Conservation (phyloP, 73 alveolate species). For the Paramecium primaurelia region DNA sequence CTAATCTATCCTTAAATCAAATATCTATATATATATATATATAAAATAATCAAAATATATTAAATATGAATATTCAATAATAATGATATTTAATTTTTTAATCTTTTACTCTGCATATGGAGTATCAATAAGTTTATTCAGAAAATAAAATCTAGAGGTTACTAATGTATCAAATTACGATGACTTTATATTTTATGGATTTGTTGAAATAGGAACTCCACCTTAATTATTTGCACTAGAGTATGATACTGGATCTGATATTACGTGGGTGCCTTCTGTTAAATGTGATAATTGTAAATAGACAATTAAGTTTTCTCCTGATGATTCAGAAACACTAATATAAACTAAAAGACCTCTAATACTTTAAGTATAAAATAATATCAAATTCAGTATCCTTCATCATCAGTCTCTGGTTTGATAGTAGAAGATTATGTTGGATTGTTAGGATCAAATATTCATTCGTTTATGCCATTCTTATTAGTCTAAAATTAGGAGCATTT, state of each 20-base stretch:
- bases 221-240: conserved; percentile 72
- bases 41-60: no score
- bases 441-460: not conserved
- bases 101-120: not conserved
- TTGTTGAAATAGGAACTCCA: conserved; percentile 74
- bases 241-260: conserved; percentile 85
- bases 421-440: not conserved
- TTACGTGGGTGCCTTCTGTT: conserved; percentile 76
- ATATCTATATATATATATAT: no score
- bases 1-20: no score
- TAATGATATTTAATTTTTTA: not conserved
- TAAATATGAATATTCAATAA: not conserved
- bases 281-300: not conserved
- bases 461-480: not conserved
- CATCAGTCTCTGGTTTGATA: not conserved
- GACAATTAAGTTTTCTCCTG: not conserved
- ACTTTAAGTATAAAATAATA: not conserved
- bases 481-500: not conserved
- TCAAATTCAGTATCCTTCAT: conserved; percentile 19
- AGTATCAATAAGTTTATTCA: not conserved
- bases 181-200: conserved; percentile 65
- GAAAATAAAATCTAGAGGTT: not conserved
- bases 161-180: conserved; percentile 28
- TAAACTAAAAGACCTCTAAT: not conserved
- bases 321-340: not conserved